Conservation (phyloP, 2,329 filamentous ascomycete species). For the Pseudogymnoascus sp. region DNA sequence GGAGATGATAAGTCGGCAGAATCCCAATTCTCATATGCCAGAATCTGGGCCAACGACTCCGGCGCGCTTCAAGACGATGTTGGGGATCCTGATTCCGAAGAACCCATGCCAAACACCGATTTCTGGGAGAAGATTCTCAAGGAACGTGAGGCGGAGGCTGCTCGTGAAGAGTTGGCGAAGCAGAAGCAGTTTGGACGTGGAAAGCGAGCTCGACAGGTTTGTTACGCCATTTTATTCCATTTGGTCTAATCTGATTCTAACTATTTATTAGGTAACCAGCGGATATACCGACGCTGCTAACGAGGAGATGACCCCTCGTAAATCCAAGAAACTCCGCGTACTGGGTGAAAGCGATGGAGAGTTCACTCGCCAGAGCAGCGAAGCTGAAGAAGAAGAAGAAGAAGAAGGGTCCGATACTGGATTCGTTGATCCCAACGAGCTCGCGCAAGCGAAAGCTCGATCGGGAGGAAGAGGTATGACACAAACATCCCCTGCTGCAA, state of each 20-base stretch:
- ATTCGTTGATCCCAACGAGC: neutral
- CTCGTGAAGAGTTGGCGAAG: slow-evolving; percentile 58
- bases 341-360: slow-evolving; percentile 12
- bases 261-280: slow-evolving; percentile 1
- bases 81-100: slow-evolving; percentile 42
- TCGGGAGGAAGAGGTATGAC: slow-evolving; percentile 4
- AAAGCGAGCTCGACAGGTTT: slow-evolving; percentile 43
- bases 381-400: slow-evolving; percentile 9
- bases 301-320: slow-evolving; percentile 11
- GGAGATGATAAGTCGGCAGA: slow-evolving; percentile 58
- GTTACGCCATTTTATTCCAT: slow-evolving; percentile 8
- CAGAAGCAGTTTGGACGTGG: slow-evolving; percentile 77
- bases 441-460: neutral
- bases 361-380: slow-evolving; percentile 10
- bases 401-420: slow-evolving; percentile 10
- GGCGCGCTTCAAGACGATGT: slow-evolving; percentile 56
- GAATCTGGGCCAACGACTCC: slow-evolving; percentile 84
- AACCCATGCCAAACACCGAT: slow-evolving; percentile 50
- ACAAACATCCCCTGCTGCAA: neutral
- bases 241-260: neutral
- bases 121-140: slow-evolving; percentile 88
- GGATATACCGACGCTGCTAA: slow-evolving; percentile 12
- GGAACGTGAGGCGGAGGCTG: slow-evolving; percentile 69
- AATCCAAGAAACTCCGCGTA: neutral
- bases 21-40: slow-evolving; percentile 78